These are phyloP conservation scores for Termitomyces heimii DNA, from an alignment of 768 basidiomycete species.

Conservation along the genomic window DNA sequence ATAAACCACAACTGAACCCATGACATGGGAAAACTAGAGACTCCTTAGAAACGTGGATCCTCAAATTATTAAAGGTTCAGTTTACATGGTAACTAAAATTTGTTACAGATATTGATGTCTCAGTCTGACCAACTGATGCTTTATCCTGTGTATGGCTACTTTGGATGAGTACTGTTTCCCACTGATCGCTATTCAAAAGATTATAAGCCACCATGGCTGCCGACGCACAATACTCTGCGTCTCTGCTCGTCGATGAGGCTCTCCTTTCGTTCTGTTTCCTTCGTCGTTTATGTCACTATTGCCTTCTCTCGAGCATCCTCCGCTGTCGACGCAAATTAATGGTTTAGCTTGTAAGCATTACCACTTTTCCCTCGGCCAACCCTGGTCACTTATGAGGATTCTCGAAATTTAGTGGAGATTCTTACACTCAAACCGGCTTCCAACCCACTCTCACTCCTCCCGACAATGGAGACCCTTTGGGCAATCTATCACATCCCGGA, in stretches of 20 bases:
- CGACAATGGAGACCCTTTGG: constrained; percentile 39
- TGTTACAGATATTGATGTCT: no score
- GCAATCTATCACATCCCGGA: constrained; percentile 50
- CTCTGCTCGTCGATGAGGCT: not conserved
- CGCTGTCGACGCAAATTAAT: constrained; percentile 30
- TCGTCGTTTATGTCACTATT: not conserved
- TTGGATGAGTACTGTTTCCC: not conserved
- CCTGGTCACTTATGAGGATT: not conserved
- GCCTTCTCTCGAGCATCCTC: not conserved
- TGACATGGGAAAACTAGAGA: no score
- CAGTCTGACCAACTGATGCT: no score
- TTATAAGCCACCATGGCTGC: not conserved
- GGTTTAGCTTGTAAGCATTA: constrained; percentile 50
- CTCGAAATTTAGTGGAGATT: constrained; percentile 37
- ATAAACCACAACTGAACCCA: no score
- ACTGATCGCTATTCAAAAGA: not conserved
- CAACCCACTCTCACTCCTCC: constrained; percentile 31
- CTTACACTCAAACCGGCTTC: constrained; percentile 57
- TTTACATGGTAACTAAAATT: no score
- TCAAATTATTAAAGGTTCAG: no score
- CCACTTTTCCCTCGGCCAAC: not conserved
- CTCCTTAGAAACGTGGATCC: no score
- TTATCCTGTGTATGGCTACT: not conserved
- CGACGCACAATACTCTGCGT: not conserved
- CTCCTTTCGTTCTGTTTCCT: not conserved